Conservation (phyloP, 1,139 yeast species). For the Yamadazyma buinensis region DNA sequence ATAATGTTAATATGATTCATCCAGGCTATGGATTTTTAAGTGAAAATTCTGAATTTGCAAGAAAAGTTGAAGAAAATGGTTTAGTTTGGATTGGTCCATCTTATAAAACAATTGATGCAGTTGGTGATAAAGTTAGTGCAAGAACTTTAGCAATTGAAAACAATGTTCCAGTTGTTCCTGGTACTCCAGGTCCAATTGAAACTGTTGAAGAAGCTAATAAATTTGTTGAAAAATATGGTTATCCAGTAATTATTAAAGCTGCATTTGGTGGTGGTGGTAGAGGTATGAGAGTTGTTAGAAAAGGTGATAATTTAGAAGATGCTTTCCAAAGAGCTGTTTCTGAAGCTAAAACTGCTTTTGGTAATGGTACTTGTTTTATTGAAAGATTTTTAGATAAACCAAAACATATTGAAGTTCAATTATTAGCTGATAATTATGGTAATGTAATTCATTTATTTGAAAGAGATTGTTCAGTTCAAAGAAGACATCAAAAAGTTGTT, state of each 20-base stretch:
- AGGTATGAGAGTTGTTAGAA: slow-evolving; percentile 99
- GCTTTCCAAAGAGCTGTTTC: slow-evolving; percentile 93
- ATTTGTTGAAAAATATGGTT: slow-evolving; percentile 82
- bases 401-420: slow-evolving; percentile 96
- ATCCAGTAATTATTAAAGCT: slow-evolving; percentile 96
- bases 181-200: slow-evolving; percentile 96
- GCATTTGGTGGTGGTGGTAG: slow-evolving; percentile 99
- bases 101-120: slow-evolving; percentile 84
- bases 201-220: slow-evolving; percentile 69
- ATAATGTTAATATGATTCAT: slow-evolving; percentile 92
- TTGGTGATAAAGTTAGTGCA: slow-evolving; percentile 97
- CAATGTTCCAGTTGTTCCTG: slow-evolving; percentile 93
- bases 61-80: slow-evolving; percentile 86
- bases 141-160: slow-evolving; percentile 79
- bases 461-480: slow-evolving; percentile 98
- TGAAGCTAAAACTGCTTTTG: slow-evolving; percentile 92
- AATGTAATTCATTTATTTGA: slow-evolving; percentile 94
- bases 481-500: slow-evolving; percentile 98
- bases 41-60: slow-evolving; percentile 92
- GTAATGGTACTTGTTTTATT: slow-evolving; percentile 97
- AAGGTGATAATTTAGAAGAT: slow-evolving; percentile 89
- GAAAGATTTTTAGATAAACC: slow-evolving; percentile 95
- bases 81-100: slow-evolving; percentile 97
- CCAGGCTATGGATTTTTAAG: slow-evolving; percentile 98
- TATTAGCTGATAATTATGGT: slow-evolving; percentile 91